Percentiles rank a stretch among this genome's conserved stretches.
Evolutionary conservation across 2,329 filamentous ascomycete genomes (phyloP).

Genomic region (Fusarium succisae): DNA sequence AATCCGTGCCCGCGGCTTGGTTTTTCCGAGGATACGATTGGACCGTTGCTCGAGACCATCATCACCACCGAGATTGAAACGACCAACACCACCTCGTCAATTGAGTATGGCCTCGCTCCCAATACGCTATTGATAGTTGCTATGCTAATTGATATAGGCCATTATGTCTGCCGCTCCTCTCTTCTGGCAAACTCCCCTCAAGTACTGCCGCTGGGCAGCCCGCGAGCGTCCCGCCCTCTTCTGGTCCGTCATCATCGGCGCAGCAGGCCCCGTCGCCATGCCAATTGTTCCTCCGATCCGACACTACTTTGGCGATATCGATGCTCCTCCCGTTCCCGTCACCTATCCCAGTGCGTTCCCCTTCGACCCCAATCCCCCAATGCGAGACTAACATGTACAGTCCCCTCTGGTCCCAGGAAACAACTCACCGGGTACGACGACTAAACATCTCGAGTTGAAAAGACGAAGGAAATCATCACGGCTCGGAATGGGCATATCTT

Average conservation of each 20-base stretch:
- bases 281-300: constrained; percentile 79
- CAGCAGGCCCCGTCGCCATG: constrained; percentile 75
- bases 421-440: constrained; percentile 69
- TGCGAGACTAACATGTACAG: constrained; percentile 47
- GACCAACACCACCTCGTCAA: constrained; percentile 45
- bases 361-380: rapidly evolving
- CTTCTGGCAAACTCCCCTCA: constrained; percentile 86
- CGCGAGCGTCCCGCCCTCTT: constrained; percentile 92
- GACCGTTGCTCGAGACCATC: constrained; percentile 33
- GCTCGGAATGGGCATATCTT: constrained; percentile 13
- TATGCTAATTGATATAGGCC: constrained; percentile 18
- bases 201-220: constrained; percentile 87
- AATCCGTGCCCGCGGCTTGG: constrained; percentile 43
- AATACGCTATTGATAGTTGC: background rate
- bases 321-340: constrained; percentile 77
- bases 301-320: constrained; percentile 75
- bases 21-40: constrained; percentile 46
- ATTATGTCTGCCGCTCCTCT: constrained; percentile 72
- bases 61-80: constrained; percentile 35
- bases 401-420: constrained; percentile 68
- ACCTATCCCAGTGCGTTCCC: constrained; percentile 87
- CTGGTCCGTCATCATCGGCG: constrained; percentile 82
- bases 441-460: constrained; percentile 42
- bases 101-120: constrained; percentile 44
- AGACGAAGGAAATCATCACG: constrained; percentile 15